Evolutionary conservation across 345 rosid genomes (phyloP).

Genomic region (Combretum micranthum): DNA sequence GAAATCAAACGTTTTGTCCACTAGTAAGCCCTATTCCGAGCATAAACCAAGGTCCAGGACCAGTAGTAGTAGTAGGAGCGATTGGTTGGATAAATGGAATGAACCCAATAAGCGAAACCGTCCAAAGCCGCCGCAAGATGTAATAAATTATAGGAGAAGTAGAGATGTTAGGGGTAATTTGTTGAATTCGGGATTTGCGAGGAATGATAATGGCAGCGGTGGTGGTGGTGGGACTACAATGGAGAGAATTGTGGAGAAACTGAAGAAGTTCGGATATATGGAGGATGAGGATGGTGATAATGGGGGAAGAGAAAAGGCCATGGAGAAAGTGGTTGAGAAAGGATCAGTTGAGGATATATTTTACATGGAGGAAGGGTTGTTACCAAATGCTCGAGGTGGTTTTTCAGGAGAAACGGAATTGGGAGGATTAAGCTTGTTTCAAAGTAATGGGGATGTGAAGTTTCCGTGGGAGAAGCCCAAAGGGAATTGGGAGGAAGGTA

Average conservation of each 20-base stretch:
- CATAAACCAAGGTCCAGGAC: not conserved
- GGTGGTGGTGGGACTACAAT: conserved; percentile 49
- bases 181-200: conserved; percentile 24
- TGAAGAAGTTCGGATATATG: conserved; percentile 63
- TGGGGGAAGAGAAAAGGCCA: conserved; percentile 22
- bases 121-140: conserved; percentile 35
- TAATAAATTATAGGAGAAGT: conserved; percentile 37
- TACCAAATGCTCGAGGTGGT: conserved; percentile 64
- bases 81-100: conserved; percentile 59
- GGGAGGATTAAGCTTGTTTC: conserved; percentile 29
- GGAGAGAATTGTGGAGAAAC: conserved; percentile 75
- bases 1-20: conserved; percentile 17
- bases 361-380: conserved; percentile 53
- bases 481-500: conserved; percentile 25
- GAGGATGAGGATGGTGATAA: conserved; percentile 36
- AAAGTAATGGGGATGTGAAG: conserved; percentile 43
- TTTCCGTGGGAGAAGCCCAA: conserved; percentile 85
- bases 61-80: conserved; percentile 10
- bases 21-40: conserved; percentile 12
- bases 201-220: conserved; percentile 12
- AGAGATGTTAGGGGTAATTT: conserved; percentile 10
- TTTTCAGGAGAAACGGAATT: conserved; percentile 43
- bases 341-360: conserved; percentile 73
- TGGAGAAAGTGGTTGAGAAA: conserved; percentile 52
- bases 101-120: conserved; percentile 30